Evolutionary conservation across 371 early-diverging fungal genomes (phyloP), one percentile per base, ranked within the genome.

Genomic region (Rhizopus arrhizus): DNA sequence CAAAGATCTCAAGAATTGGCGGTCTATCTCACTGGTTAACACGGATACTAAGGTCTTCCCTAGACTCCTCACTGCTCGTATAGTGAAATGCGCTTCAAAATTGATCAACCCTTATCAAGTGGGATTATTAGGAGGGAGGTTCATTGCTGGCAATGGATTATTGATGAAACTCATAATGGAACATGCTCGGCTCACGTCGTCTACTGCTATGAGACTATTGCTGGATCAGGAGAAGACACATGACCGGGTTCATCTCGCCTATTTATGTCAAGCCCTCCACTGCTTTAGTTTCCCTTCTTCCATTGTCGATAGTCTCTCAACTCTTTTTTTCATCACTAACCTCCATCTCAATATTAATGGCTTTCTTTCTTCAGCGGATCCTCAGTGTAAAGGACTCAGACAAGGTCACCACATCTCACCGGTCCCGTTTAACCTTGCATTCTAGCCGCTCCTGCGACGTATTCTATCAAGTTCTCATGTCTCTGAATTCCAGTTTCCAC

Each of bases 381-480:
- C 2, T 1, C 72, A 70, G 50, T 10, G 35, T 2, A 38, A 70
- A 42, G 72, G 67, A 1, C 52, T 75, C 0, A 50, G 61, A 0
- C 70, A 75, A 62, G 67, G 70, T 0, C 69, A 72, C 22, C 75
- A 68, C 1, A 42, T 75, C 11, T 64, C 66, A 0, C 72, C 70
- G 0, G 16, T 72, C 0, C 54, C 72, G 0, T 75, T 75, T 57
- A 75, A 70, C 36, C 35, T 75, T 0, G 68, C 63, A n/a, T 56
- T 72, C 12, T 66, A 72, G 50, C 76, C 73, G 0, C 59, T 75
- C 0, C 40, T 79, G 2, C 53, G 65, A 0, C 5, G 53, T 0
- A 42, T 78, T n/a, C 45, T 51, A 3, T 3, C 2, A 5, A 16
- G 54, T 15, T 33, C 52, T 6, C 22, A 10, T 0, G 28, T 60